These are phyloP conservation scores for Xylariaceae sp. DNA, from an alignment of 2,329 filamentous ascomycete species.

Conservation along the genomic window DNA sequence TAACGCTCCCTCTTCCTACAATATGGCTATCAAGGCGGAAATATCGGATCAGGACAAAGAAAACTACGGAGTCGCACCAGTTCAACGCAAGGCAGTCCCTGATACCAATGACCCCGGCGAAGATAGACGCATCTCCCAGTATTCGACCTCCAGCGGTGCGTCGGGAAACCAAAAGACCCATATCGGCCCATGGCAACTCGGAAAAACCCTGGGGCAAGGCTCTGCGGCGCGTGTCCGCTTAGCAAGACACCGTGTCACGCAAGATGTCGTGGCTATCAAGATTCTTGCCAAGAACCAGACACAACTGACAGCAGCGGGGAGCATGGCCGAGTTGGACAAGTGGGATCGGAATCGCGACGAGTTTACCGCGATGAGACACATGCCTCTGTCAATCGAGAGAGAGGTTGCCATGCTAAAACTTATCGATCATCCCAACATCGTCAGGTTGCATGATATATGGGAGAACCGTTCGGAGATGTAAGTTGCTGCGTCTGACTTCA, in stretches of 20 bases:
- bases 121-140: conserved; percentile 26
- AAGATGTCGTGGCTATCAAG: conserved; percentile 85
- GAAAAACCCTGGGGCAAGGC: conserved; percentile 81
- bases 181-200: conserved; percentile 91
- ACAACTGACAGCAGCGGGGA: conserved; percentile 76
- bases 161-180: conserved; percentile 57
- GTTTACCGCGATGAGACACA: conserved; percentile 58
- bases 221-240: conserved; percentile 83
- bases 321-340: conserved; percentile 74
- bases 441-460: conserved; percentile 94
- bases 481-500: conserved; percentile 32
- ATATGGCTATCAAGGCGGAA: not conserved
- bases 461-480: conserved; percentile 94
- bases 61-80: conserved; percentile 1
- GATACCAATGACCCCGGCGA: conserved; percentile 14
- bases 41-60: not conserved
- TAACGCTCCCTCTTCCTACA: conserved; percentile 5
- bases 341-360: conserved; percentile 57
- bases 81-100: conserved; percentile 7
- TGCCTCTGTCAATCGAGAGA: conserved; percentile 84
- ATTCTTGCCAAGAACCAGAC: conserved; percentile 84
- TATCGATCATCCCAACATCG: conserved; percentile 90
- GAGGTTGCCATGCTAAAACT: conserved; percentile 97
- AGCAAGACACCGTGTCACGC: conserved; percentile 72
- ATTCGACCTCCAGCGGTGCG: conserved; percentile 27